Conservation (phyloP, 1,139 yeast species). For the Blastobotrys apis region DNA sequence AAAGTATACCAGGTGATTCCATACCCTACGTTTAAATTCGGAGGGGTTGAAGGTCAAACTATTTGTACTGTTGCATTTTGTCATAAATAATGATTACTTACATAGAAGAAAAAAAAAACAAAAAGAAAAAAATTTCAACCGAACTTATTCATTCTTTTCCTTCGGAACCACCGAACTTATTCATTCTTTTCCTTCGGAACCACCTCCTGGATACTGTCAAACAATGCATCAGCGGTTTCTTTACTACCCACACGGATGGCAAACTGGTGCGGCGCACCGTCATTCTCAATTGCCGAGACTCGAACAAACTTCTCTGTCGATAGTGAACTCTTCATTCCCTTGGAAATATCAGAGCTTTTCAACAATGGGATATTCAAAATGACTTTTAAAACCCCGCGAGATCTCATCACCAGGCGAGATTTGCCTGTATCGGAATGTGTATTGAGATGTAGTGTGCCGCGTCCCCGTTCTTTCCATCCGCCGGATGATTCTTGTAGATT, state of each 20-base stretch:
- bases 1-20: constrained; percentile 57
- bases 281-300: constrained; percentile 49
- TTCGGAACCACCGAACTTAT: neutral
- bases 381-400: constrained; percentile 79
- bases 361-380: constrained; percentile 71
- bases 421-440: constrained; percentile 30
- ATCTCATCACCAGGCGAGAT: constrained; percentile 80
- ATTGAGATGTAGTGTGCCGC: constrained; percentile 81
- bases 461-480: constrained; percentile 97
- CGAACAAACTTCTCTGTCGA: constrained; percentile 75
- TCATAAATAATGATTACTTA: neutral
- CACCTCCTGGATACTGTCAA: constrained; percentile 47
- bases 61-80: constrained; percentile 79
- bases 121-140: constrained; percentile 1
- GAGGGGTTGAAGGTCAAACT: constrained; percentile 82
- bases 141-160: neutral
- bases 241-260: constrained; percentile 68
- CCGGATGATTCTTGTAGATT: constrained; percentile 56
- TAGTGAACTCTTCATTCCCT: constrained; percentile 84
- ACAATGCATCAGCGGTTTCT: constrained; percentile 56
- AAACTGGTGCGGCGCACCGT: constrained; percentile 71
- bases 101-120: too few species aligned
- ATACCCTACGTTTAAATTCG: constrained; percentile 82
- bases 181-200: constrained; percentile 25
- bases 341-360: constrained; percentile 53